Evolutionary conservation across 1,284 basidiomycete genomes (phyloP), one percentile per base, ranked within the genome.

Genomic region (Apiotrichum porosum): DNA sequence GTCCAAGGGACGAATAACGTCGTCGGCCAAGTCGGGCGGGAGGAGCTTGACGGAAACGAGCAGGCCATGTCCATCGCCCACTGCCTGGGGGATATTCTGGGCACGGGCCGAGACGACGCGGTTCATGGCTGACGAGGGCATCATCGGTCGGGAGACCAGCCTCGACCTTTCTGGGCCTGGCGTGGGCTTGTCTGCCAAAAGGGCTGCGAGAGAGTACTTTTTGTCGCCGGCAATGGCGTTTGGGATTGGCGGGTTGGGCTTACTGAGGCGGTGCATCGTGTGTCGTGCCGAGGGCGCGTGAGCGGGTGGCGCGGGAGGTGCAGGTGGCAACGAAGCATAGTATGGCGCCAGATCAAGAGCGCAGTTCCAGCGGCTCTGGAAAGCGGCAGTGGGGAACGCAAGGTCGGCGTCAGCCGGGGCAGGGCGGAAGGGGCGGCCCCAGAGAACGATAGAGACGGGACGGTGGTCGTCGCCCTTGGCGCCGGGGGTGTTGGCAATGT

Each of bases 291-390:
- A 49, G 1, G 44, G 19, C 10, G 51, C 44, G 5, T 37, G 42
- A 1, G 44, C 47, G 6, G 38, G 50, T 6, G 35, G 53, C 19
- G 49, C 52, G 4, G 44, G 53, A 19, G 45, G 56, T 9, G 60
- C 54, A 9, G 56, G 47, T 0, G 60, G 57, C 0, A 60, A 30
- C 1, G 61, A 60, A 9, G 61, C 60, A 31, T 71, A 67, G 57
- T 71, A 71, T 1, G 66, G 57, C 0, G 84, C 78, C 12, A 93
- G 77, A 64, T 92, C 88, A 24, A 94, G 81, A 1, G 85, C 75
- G 54, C 87, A 90, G 59, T 89, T 92, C 90, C 90, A 93, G 21
- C 83, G 76, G 0, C 87, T 89, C 1, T 82, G 80, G 69, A 92
- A 93, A 0, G 80, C 75, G 8, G 74, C 73, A 0, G 89, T 88